Base-by-base conservation (phyloP, 306 rosid genomes). In the Trifolium repens region DNA sequence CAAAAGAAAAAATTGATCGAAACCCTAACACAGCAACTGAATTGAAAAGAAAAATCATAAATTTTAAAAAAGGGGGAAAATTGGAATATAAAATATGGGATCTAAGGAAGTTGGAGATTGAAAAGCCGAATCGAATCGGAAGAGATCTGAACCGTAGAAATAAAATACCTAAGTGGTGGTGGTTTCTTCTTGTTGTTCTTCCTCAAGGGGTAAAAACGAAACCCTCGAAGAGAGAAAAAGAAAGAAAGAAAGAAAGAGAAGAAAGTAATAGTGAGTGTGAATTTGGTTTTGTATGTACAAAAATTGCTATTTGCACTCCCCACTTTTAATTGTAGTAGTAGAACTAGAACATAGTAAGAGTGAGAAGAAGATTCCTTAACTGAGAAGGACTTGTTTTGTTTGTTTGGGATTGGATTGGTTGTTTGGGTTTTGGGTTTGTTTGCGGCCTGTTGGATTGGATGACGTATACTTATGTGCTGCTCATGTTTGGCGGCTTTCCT, bases 211-310 rank as follows among this genome's bases (percentile, higher is more conserved):
- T 15, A 13, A 43, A 40, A 69, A 32, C 9, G 79, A 67, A 76
- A 80, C 82, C 77, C 82, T 76, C 40, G 55, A 76, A 75, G 59
- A 71, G 32, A 75, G 71, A 55, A 34, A 74, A 26, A 73, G n/a
- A n/a, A n/a, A n/a, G n/a, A n/a, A n/a, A n/a, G 46, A 71, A 15
- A 14, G 43, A 71, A 7, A 73, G 77, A 58, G 32, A 13, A n/a
- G 44, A 3, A 11, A 27, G 27, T 14, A 9, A 13, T 16, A 42
- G 24, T 19, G 50, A 11, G 44, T 14, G 40, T 15, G 44, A 26
- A 43, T 55, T 55, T 43, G 26, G 46, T 12, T 76, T 66, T 65
- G 74, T 67, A 54, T 0, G 34, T 75, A 53, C 57, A 6, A 1
- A 39, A 17, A 65, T 71, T 57, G 42, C 24, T 67, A 42, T 44